phyloP scores from a whole-genome alignment of 2,329 filamentous ascomycete genomes.

The Epichloe sibirici region DNA sequence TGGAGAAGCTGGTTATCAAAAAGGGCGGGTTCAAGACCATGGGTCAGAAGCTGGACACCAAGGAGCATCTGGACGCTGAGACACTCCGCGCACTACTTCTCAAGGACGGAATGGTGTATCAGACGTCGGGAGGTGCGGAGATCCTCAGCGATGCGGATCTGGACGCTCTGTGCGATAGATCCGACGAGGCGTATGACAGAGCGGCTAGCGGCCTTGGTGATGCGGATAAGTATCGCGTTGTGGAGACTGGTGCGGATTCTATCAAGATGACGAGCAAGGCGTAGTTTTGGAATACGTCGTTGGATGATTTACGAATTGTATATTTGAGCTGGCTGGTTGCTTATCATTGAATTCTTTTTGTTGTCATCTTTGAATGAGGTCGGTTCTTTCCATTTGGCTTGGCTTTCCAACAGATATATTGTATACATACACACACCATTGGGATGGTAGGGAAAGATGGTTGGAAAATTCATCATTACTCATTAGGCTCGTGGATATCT shows the following conservation, averaged over 20 bases:
- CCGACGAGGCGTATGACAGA: conserved; percentile 49
- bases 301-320: not conserved
- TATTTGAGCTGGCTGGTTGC: conserved; percentile 6
- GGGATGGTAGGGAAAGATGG: too few relatives aligned
- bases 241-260: conserved; percentile 57
- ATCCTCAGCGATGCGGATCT: conserved; percentile 68
- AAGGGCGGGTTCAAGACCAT: conserved; percentile 75
- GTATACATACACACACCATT: not conserved
- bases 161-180: conserved; percentile 65
- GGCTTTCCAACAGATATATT: not conserved
- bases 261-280: conserved; percentile 28
- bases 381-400: not conserved
- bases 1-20: conserved; percentile 91
- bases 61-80: conserved; percentile 46
- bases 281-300: not conserved
- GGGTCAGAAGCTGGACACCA: conserved; percentile 43
- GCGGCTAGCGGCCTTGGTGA: conserved; percentile 70
- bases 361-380: not conserved
- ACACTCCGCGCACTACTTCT: conserved; percentile 49
- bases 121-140: conserved; percentile 45
- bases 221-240: conserved; percentile 59
- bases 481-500: too few relatives aligned
- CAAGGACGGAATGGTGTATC: conserved; percentile 58
- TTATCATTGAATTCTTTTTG: conserved; percentile 35
- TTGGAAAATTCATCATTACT: too few relatives aligned